A percentile compares a stretch with the other conserved stretches of the same genome.
Evolutionary conservation across 257 asterid species (phyloP).

Genomic region (Parsonsia alboflavescens): DNA sequence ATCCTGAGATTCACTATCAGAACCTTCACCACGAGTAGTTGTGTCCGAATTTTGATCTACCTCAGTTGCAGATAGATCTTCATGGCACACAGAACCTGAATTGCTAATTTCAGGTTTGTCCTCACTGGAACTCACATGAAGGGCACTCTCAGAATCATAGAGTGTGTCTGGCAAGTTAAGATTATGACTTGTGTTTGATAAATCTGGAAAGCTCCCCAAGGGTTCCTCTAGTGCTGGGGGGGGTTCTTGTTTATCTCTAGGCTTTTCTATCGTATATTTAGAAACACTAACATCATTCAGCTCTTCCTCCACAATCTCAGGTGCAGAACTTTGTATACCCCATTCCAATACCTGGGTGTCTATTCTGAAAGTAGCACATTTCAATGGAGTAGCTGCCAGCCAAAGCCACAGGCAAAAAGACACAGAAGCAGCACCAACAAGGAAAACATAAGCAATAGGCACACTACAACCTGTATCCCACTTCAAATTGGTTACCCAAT

Average conservation of each 20-base stretch:
- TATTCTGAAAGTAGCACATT: conserved; percentile 57
- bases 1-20: conserved; percentile 34
- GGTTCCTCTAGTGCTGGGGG: conserved; percentile 29
- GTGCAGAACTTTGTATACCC: conserved; percentile 28
- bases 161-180: conserved; percentile 55
- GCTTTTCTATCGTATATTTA: conserved; percentile 34
- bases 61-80: conserved; percentile 29
- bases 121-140: conserved; percentile 41
- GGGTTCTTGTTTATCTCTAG: conserved; percentile 36
- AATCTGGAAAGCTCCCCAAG: conserved; percentile 30
- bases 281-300: conserved; percentile 32
- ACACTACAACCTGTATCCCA: conserved; percentile 61
- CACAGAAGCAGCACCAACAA: conserved; percentile 48
- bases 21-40: conserved; percentile 25
- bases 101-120: conserved; percentile 37
- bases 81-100: conserved; percentile 27
- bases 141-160: conserved; percentile 41
- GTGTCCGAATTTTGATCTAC: conserved; percentile 27
- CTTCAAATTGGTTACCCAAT: conserved; percentile 78
- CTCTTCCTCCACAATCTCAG: conserved; percentile 31
- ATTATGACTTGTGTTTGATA: conserved; percentile 32
- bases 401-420: conserved; percentile 75
- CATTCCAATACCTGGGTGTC: conserved; percentile 44
- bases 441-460: conserved; percentile 61
- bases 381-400: conserved; percentile 83